Conservation (phyloP, 2,329 filamentous ascomycete genomes). For the Ceratocystis lukuohia region DNA sequence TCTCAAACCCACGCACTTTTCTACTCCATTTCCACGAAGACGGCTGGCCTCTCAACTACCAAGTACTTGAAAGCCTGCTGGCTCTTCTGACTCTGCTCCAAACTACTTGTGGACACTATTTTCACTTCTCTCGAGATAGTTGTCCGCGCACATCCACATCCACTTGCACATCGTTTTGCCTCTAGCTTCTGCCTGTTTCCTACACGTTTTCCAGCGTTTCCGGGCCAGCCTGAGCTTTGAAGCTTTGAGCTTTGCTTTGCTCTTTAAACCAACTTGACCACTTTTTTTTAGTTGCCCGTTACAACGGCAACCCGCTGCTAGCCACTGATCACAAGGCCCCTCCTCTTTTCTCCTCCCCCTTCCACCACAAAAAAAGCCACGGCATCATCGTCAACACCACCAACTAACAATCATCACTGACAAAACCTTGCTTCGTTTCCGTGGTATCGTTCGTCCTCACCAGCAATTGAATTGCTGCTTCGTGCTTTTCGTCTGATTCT, state of each 20-base stretch:
- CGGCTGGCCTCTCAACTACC: conserved; percentile 18
- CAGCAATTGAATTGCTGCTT: conserved; percentile 14
- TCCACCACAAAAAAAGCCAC: conserved; percentile 1
- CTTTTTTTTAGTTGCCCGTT: not conserved
- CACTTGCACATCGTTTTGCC: not conserved
- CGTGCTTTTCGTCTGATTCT: conserved; percentile 11
- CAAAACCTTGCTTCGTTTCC: not conserved
- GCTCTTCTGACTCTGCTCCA: conserved; percentile 9
- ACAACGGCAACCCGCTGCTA: not conserved
- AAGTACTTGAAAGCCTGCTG: conserved; percentile 15
- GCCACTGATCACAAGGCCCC: conserved; percentile 4
- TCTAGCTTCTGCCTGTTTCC: not conserved
- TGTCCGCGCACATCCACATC: not conserved
- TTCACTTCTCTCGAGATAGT: conserved; percentile 9
- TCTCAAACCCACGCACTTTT: not conserved
- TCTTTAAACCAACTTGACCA: not conserved
- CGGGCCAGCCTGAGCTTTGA: not conserved
- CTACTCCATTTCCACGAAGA: not conserved
- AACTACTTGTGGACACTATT: not conserved
- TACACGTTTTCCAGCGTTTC: not conserved
- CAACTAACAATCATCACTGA: not conserved
- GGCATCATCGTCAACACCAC: not conserved
- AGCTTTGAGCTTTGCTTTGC: not conserved
- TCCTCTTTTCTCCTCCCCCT: not conserved
- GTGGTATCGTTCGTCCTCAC: not conserved